Conservation (phyloP, 176 grass and related monocot genomes). For the Musa schizocarpa region DNA sequence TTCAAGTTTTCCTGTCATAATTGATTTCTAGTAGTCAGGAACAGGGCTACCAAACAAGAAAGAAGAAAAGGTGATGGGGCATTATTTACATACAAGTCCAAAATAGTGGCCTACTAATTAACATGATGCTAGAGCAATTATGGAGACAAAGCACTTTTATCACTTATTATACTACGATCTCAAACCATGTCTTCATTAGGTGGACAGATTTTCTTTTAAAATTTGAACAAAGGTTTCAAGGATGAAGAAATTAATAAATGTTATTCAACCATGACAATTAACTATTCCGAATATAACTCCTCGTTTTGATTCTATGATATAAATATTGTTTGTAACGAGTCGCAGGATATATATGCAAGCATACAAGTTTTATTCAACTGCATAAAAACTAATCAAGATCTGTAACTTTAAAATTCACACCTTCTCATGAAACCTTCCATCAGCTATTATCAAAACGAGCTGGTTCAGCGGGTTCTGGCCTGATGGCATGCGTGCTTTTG, state of each 20-base stretch:
- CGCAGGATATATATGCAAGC: too few relatives aligned
- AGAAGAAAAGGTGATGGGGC: not conserved
- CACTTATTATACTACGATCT: too few relatives aligned
- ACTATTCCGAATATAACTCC: too few relatives aligned
- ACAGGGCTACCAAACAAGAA: not conserved
- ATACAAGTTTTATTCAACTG: not conserved
- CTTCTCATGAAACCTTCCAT: conserved; percentile 91
- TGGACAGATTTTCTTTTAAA: too few relatives aligned
- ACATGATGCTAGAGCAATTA: too few relatives aligned
- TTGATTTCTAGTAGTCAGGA: not conserved
- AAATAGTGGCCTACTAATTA: too few relatives aligned
- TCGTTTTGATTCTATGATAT: too few relatives aligned
- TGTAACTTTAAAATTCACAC: conserved; percentile 17
- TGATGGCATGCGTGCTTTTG: conserved; percentile 60
- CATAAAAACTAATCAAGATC: conserved; percentile 9
- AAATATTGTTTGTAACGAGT: too few relatives aligned
- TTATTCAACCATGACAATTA: too few relatives aligned
- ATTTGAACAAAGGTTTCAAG: not conserved
- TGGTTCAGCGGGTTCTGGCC: conserved; percentile 85
- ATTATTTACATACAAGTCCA: not conserved
- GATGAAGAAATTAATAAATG: conserved; percentile 5
- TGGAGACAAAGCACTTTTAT: too few relatives aligned
- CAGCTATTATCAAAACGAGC: conserved; percentile 76
- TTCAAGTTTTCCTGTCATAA: conserved; percentile 59
- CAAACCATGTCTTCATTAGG: too few relatives aligned